A percentile compares a stretch with the other conserved stretches of the same genome.
Conservation (phyloP, 2,329 filamentous ascomycete species). For the Pseudogymnoascus sp. region DNA sequence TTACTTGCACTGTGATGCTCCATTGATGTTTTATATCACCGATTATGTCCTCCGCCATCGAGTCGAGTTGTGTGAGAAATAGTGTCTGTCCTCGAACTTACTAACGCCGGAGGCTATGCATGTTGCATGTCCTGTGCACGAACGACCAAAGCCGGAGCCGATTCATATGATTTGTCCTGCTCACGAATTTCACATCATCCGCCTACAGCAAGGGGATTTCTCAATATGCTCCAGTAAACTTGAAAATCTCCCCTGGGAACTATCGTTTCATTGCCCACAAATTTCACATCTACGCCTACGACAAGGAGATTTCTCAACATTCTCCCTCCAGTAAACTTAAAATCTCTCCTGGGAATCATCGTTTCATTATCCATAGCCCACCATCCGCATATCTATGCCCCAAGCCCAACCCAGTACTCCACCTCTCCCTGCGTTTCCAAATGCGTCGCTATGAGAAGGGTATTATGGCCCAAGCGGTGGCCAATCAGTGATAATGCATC, state of each 20-base stretch:
- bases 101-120: not conserved
- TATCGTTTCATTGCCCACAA: not conserved
- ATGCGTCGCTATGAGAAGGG: conserved; percentile 4
- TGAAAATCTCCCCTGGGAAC: not conserved
- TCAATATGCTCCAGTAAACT: not conserved
- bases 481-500: conserved; percentile 6
- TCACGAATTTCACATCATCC: too few relatives aligned
- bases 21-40: not conserved
- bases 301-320: not conserved
- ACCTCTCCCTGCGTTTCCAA: conserved; percentile 1
- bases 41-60: not conserved
- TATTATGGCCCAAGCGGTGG: conserved; percentile 7
- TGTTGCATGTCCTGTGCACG: not conserved
- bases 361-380: not conserved
- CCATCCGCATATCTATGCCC: conserved; percentile 1
- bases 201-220: not conserved
- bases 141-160: not conserved
- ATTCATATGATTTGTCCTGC: too few relatives aligned
- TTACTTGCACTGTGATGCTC: not conserved
- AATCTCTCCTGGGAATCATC: not conserved
- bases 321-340: not conserved
- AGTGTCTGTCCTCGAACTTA: not conserved
- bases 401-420: conserved; percentile 4
- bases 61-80: not conserved
- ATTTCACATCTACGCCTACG: not conserved